Base-by-base conservation (phyloP, 2,329 filamentous ascomycete species). In the Fusarium torulosum region DNA sequence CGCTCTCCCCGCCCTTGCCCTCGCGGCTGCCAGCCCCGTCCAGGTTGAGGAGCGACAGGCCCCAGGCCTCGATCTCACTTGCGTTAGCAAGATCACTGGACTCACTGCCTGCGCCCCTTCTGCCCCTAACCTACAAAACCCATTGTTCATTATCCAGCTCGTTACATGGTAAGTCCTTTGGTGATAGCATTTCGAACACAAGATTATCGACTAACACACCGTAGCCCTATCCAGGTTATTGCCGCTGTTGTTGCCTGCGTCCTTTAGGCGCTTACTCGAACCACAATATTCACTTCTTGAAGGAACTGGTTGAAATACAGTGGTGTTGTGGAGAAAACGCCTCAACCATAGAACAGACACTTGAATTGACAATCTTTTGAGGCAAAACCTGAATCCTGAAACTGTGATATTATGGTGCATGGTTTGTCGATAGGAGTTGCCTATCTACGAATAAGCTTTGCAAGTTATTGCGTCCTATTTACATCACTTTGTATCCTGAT, bases 21-120 rank as follows among this genome's bases (percentile, higher is more conserved):
- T 66, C 15, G 54, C 62, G 13, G 62, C 59, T 37, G 59, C 54
- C 6, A 51, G 54, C 35, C 59, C 59, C 4, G 13, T 45, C 1
- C 13, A 52, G 7, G 11, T 64, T 5, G 29, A 65, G 53, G 29
- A 54, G 31, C 41, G 62, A 10, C 59, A 65, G 53, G 1, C 7
- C 7, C 35, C 10, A 21, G 8, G 19, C n/a, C 23, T 50, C 2
- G 0, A 27, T 27, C 6, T 8, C 6, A 0, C 1, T 1, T 49
- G 52, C 17, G 6, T 63, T 7, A 1, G 1, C 8, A 0, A 0
- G 0, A 37, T 58, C 14, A 0, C 7, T 0, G 0, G 3, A 15
- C 51, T 59, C 15, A 0, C 3, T 1, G 0, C 0, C 0, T 63
- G 55, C 6, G 3, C 45, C 8, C 2, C n/a, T 7, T 1, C 13